Base-by-base conservation (phyloP, 2,329 filamentous ascomycete genomes). In the Rachicladosporium sp. region DNA sequence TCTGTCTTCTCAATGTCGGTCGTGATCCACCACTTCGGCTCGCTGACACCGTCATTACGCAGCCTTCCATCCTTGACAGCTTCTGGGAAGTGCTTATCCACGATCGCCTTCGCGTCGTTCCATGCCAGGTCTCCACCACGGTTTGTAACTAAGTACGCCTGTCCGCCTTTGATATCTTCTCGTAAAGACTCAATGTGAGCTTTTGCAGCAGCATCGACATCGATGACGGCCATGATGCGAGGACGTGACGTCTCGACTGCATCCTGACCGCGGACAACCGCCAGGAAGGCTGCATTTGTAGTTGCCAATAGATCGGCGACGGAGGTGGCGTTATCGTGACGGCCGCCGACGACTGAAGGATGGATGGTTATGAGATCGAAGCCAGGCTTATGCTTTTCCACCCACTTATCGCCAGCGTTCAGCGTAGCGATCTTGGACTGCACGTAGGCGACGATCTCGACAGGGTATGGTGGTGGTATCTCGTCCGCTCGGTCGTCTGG, bases 131-230 rank as follows among this genome's bases (percentile, higher is more conserved):
- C 35, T 21, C 11, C 8, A 12, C 35, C 35, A 15, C 10, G 29
- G 7, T 10, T 43, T 29, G 7, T 40, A 6, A 41, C 30, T 31
- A 41, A 10, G 30, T 33, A 41, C 12, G 34, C 37, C 27, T 41
- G 39, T 10, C 37, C 37, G 10, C 39, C 39, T 2, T 10, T 10
- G 11, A 41, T 13, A 12, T 37, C 29, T 1, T 31, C 23, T 13
- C 49, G 40, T 11, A 58, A 43, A 1, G 50, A 44, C 27, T 47
- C 42, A 15, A 59, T 43, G 35, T 58, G 56, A 10, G 51, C 42
- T 4, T 43, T 41, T 4, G 55, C 53, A 3, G 56, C 50, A 36
- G 57, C 55, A 19, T 58, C 50, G 9, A 56, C 13, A 19, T 38
- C 31, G 1, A 37, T 35, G 29, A 44, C 42, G 3, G 31, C 11